Evolutionary conservation across 1,139 yeast species (phyloP).

Genomic region (Pichia sp.): DNA sequence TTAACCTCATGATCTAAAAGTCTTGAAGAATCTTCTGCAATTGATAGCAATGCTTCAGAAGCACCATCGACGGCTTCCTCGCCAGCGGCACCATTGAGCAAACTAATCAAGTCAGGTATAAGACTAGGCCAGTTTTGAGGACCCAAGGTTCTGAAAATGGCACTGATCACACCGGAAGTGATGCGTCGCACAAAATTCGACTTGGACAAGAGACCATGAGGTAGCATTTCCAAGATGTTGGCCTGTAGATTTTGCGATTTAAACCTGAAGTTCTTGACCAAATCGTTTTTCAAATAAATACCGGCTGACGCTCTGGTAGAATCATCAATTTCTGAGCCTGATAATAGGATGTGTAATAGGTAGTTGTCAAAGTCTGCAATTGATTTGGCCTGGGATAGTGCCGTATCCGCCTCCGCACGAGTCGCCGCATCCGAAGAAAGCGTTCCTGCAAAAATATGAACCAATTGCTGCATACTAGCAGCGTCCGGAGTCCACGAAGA

Average conservation of each 20-base stretch:
- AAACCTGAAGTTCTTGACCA: conserved; percentile 28
- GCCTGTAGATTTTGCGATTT: conserved; percentile 31
- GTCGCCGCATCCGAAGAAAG: conserved; percentile 48
- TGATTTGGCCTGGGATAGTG: conserved; percentile 55
- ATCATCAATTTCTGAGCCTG: conserved; percentile 26
- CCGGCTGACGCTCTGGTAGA: conserved; percentile 88
- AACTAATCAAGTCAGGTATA: conserved; percentile 55
- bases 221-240: conserved; percentile 54
- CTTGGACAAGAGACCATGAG: conserved; percentile 58
- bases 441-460: conserved; percentile 56
- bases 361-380: conserved; percentile 79
- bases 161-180: conserved; percentile 84
- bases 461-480: conserved; percentile 53
- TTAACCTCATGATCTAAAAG: conserved; percentile 52
- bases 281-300: conserved; percentile 65
- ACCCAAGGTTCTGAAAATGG: conserved; percentile 69
- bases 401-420: conserved; percentile 56
- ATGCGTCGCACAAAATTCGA: conserved; percentile 68
- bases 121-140: conserved; percentile 67
- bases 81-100: conserved; percentile 38
- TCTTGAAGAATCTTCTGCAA: conserved; percentile 74
- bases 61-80: conserved; percentile 58
- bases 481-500: conserved; percentile 56
- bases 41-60: conserved; percentile 71
- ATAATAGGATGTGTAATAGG: conserved; percentile 60